Evolutionary conservation across 176 grass and related monocot species (phyloP).

Genomic region (Avena insularis): DNA sequence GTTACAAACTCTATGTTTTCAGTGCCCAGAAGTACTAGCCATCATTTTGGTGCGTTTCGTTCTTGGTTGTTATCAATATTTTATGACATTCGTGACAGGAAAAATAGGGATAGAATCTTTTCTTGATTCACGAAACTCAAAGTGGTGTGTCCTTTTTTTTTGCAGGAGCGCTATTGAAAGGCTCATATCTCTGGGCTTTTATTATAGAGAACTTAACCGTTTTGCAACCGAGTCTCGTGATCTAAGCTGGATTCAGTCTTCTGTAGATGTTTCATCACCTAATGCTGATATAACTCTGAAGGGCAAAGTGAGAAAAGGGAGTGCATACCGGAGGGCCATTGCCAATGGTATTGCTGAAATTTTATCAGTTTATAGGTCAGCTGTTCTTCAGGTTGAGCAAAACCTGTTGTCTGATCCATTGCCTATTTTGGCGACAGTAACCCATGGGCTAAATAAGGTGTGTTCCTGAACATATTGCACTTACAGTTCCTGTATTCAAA

Average conservation of each 20-base stretch:
- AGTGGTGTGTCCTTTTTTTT: conserved; percentile 22
- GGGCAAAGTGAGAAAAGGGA: conserved; percentile 66
- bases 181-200: conserved; percentile 86
- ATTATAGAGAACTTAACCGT: conserved; percentile 85
- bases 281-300: conserved; percentile 46
- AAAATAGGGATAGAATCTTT: not conserved
- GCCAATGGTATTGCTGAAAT: conserved; percentile 94
- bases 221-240: conserved; percentile 85
- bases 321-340: conserved; percentile 84
- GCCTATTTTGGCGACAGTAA: conserved; percentile 81
- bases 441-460: conserved; percentile 89
- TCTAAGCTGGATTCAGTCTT: conserved; percentile 80
- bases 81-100: not conserved
- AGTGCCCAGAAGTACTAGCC: not conserved
- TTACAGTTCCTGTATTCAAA: not conserved
- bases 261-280: conserved; percentile 54
- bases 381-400: conserved; percentile 95
- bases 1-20: not conserved
- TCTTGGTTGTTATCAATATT: not conserved
- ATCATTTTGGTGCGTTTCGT: not conserved
- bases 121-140: conserved; percentile 2
- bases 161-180: conserved; percentile 84
- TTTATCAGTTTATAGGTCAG: conserved; percentile 92
- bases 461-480: conserved; percentile 9
- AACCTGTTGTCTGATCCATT: conserved; percentile 90